These are phyloP conservation scores for Kewa caespitosa DNA, from an alignment of 179 eudicot species.

Conservation along the genomic window DNA sequence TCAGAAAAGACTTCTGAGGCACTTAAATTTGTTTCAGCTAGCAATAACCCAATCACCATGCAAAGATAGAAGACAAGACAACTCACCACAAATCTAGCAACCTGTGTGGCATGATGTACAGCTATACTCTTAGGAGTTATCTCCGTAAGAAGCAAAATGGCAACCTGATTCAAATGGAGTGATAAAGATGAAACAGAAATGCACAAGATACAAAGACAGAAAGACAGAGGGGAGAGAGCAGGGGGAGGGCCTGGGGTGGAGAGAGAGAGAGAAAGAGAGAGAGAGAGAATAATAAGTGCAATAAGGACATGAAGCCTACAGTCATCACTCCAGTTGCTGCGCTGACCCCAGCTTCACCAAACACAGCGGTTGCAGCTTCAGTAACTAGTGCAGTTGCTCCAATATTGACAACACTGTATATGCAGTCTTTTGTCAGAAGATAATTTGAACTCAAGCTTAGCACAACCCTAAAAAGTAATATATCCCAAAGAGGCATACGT, in stretches of 20 bases:
- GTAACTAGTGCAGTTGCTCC: conserved; percentile 97
- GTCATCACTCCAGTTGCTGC: conserved; percentile 99
- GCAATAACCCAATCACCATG: not conserved
- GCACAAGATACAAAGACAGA: not conserved
- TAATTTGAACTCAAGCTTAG: conserved; percentile 22
- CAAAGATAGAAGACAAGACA: conserved; percentile 6
- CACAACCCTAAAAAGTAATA: conserved; percentile 8
- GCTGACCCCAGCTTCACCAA: conserved; percentile 94
- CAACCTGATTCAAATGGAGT: conserved; percentile 57
- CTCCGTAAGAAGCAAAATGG: conserved; percentile 93
- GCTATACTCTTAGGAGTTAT: conserved; percentile 99
- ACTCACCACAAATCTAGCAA: conserved; percentile 93
- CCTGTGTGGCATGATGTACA: conserved; percentile 95
- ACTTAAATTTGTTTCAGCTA: not conserved
- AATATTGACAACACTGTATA: conserved; percentile 84
- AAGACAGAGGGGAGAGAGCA: not conserved
- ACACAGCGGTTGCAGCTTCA: conserved; percentile 87
- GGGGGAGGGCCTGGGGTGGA: too few relatives aligned
- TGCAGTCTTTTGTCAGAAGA: conserved; percentile 30
- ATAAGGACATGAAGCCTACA: conserved; percentile 40
- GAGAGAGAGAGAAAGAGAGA: not conserved
- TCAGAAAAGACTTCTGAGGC: not conserved
- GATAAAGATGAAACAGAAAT: conserved; percentile 14
- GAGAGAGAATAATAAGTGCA: not conserved
- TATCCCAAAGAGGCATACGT: conserved; percentile 52